These are phyloP conservation scores for Scheffersomyces spartinae DNA, from an alignment of 805 yeast genomes.

Conservation along the genomic window DNA sequence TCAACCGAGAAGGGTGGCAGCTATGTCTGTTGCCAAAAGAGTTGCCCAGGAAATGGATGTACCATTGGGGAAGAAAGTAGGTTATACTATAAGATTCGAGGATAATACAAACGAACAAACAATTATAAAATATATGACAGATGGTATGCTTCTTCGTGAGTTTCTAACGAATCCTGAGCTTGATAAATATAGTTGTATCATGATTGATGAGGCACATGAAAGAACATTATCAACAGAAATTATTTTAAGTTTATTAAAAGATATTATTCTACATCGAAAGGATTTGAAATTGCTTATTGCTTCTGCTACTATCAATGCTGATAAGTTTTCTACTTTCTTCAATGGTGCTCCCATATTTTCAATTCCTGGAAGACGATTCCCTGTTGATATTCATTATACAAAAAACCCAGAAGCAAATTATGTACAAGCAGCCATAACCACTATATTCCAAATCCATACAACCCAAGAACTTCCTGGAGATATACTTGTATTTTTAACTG, in stretches of 20 bases:
- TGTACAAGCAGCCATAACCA: constrained; percentile 77
- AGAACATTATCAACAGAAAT: constrained; percentile 87
- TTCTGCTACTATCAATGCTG: constrained; percentile 91
- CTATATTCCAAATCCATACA: constrained; percentile 77
- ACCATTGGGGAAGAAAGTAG: constrained; percentile 76
- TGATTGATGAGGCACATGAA: constrained; percentile 97
- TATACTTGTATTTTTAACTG: constrained; percentile 82
- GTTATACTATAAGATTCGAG: constrained; percentile 83
- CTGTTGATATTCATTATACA: constrained; percentile 79
- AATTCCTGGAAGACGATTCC: constrained; percentile 89
- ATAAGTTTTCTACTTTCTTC: constrained; percentile 74
- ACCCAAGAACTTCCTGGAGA: constrained; percentile 65
- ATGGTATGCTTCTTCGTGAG: constrained; percentile 89
- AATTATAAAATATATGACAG: constrained; percentile 80
- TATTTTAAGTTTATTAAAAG: constrained; percentile 69
- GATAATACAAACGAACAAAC: constrained; percentile 60
- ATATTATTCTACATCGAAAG: constrained; percentile 47
- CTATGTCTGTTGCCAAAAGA: constrained; percentile 79
- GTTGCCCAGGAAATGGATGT: constrained; percentile 86
- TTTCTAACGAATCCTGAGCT: constrained; percentile 67
- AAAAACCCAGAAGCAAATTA: constrained; percentile 85
- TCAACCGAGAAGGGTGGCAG: constrained; percentile 94
- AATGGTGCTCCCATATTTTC: constrained; percentile 74
- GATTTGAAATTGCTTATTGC: constrained; percentile 73
- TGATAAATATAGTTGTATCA: constrained; percentile 60